Base-by-base conservation (phyloP, 805 yeast genomes). In the Yamadazyma insecticola region DNA sequence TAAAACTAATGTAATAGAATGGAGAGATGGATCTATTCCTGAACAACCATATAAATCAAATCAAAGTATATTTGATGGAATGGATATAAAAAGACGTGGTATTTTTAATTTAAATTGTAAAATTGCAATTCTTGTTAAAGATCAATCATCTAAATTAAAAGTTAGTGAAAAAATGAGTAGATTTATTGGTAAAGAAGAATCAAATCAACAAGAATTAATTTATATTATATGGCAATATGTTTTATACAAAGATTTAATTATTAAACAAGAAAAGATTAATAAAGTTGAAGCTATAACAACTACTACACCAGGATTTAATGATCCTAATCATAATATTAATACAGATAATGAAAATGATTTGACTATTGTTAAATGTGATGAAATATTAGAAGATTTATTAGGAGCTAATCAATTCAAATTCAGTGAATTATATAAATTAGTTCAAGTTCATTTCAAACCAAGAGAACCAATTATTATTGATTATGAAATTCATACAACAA, bases 11-110 rank as follows among this genome's bases (percentile, higher is more conserved):
- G 59, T 82, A 10, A 76, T 90, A 26, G 97, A 92, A 56, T 92
- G 98, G 98, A 89, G 88, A 55, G 89, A 81, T 43, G 81, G 78
- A 36, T 26, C 10, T 20, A n/a, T n/a, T n/a, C n/a, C n/a, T n/a
- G 33, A 27, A 12, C 34, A 30, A 16, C 29, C 23, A 18, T 33
- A 33, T 23, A 32, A 28, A 12, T 36, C 23, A 11, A 24, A 16
- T 20, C 30, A 22, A 19, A 47, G 47, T 22, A 53, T 46, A 29
- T 90, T 90, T 53, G 97, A 92, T 55, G 97, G 95, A 1, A 60
- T 92, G 35, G 97, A 89, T 51, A 74, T 92, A 34, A 82, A 82
- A 48, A 76, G 98, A 47, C 63, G 72, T 12, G 97, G 97, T 2
- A 49, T 61, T 8, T 62, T 53, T 41, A 56, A 58, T 37, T 47